Evolutionary conservation across 2,329 filamentous ascomycete genomes (phyloP).

Genomic region (Fusarium oxysporum): DNA sequence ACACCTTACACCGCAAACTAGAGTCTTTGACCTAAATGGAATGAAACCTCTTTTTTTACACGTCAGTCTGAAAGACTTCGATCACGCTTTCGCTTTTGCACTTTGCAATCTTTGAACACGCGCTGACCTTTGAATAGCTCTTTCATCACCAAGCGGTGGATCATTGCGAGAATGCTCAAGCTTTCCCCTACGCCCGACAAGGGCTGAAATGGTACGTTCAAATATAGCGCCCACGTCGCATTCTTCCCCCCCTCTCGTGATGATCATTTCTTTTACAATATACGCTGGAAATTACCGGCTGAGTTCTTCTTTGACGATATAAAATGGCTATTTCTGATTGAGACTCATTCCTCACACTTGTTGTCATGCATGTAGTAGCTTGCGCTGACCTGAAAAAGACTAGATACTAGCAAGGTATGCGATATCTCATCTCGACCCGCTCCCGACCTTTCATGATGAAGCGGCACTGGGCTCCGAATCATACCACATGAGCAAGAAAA

Average conservation of each 20-base stretch:
- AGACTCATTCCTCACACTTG: conserved; percentile 22
- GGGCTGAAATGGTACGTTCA: conserved; percentile 49
- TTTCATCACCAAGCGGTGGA: conserved; percentile 45
- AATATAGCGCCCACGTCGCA: background rate
- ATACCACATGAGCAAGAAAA: conserved; percentile 78
- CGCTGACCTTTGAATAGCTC: conserved; percentile 46
- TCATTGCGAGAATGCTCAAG: conserved; percentile 40
- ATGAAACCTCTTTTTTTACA: conserved; percentile 85
- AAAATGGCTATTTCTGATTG: conserved; percentile 88
- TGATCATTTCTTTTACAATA: conserved; percentile 76
- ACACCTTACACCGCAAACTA: conserved; percentile 92
- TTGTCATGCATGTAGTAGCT: conserved; percentile 15
- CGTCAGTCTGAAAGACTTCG: conserved; percentile 84
- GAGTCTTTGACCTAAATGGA: conserved; percentile 91
- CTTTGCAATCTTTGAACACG: conserved; percentile 14
- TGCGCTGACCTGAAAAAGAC: conserved; percentile 50
- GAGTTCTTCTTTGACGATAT: conserved; percentile 83
- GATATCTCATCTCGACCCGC: conserved; percentile 21
- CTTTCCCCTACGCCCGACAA: background rate
- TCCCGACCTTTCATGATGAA: conserved; percentile 74
- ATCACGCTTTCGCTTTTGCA: conserved; percentile 33
- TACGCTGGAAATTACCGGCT: conserved; percentile 97
- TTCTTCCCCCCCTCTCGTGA: conserved; percentile 45
- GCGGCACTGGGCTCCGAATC: conserved; percentile 96
- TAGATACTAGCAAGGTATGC: conserved; percentile 51